These are phyloP conservation scores for Coix lacrymajobi DNA, from an alignment of 176 grass and related monocot species.

Conservation along the genomic window DNA sequence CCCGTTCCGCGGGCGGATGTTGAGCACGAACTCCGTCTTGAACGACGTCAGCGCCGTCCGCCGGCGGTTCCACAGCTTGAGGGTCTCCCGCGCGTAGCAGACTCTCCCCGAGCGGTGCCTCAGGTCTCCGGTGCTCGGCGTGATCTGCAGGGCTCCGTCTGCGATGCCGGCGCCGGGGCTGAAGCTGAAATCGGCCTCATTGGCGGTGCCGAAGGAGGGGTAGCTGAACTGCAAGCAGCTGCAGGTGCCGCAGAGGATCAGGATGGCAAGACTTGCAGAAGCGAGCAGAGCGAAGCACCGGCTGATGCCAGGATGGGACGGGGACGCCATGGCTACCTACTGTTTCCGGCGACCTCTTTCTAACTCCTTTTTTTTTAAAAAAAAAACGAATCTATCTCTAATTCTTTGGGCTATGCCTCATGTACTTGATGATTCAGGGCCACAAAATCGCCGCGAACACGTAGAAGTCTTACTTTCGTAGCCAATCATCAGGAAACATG, in stretches of 20 bases:
- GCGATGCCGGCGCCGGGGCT: slow-evolving; percentile 1
- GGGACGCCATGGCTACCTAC: background rate
- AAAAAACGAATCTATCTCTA: background rate
- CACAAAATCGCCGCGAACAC: background rate
- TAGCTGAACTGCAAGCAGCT: slow-evolving; percentile 35
- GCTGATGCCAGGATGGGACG: background rate
- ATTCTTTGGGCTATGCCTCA: background rate
- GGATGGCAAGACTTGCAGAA: background rate
- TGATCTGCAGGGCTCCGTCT: slow-evolving; percentile 39
- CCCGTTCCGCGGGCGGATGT: slow-evolving; percentile 29
- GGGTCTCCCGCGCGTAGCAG: slow-evolving; percentile 11
- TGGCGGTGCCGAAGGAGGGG: background rate
- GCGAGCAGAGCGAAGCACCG: background rate
- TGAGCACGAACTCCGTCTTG: slow-evolving; percentile 33
- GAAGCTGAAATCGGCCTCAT: slow-evolving; percentile 26
- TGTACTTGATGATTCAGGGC: background rate
- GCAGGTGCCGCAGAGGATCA: background rate
- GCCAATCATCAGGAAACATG: background rate
- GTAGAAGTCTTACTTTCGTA: background rate
- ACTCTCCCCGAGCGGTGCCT: slow-evolving; percentile 30
- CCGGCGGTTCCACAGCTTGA: slow-evolving; percentile 28
- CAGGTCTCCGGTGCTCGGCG: slow-evolving; percentile 25
- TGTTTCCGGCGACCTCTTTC: background rate
- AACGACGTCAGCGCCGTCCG: slow-evolving; percentile 25
- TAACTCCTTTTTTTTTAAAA: too few species aligned